Evolutionary conservation across 2,329 filamentous ascomycete species (phyloP).

Genomic region (Aspergillus hortae): DNA sequence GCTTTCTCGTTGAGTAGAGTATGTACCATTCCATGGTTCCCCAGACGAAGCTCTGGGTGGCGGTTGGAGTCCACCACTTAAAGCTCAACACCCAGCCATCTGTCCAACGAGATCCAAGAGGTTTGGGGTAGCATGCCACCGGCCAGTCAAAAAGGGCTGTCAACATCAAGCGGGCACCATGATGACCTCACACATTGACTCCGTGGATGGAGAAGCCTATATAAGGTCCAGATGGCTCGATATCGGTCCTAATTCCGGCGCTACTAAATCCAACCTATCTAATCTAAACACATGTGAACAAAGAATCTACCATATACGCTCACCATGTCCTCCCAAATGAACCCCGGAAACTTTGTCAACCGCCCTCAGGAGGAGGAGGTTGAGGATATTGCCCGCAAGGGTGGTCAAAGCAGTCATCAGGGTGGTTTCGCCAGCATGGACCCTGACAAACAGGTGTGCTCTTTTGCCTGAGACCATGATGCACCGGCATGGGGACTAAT

Average conservation of each 20-base stretch:
- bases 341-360: conserved; percentile 42
- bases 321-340: conserved; percentile 22
- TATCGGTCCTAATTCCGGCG: not conserved
- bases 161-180: conserved; percentile 6
- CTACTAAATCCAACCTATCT: not conserved
- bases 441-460: conserved; percentile 27
- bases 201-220: not conserved
- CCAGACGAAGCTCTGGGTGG: too few relatives aligned
- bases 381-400: conserved; percentile 37
- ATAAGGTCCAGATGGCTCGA: not conserved
- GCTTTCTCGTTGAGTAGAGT: too few relatives aligned
- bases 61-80: too few relatives aligned
- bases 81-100: too few relatives aligned
- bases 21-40: too few relatives aligned
- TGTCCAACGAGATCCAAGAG: too few relatives aligned
- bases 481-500: not conserved
- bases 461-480: not conserved
- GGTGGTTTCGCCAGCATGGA: conserved; percentile 30
- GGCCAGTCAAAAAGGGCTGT: not conserved
- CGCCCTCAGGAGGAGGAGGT: conserved; percentile 47
- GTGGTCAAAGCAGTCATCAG: conserved; percentile 29
- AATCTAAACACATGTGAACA: too few relatives aligned
- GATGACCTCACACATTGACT: conserved; percentile 7
- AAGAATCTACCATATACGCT: not conserved
- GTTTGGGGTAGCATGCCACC: not conserved